Evolutionary conservation across 106 monocot species (phyloP).

Genomic region (Dendrobium officinale): DNA sequence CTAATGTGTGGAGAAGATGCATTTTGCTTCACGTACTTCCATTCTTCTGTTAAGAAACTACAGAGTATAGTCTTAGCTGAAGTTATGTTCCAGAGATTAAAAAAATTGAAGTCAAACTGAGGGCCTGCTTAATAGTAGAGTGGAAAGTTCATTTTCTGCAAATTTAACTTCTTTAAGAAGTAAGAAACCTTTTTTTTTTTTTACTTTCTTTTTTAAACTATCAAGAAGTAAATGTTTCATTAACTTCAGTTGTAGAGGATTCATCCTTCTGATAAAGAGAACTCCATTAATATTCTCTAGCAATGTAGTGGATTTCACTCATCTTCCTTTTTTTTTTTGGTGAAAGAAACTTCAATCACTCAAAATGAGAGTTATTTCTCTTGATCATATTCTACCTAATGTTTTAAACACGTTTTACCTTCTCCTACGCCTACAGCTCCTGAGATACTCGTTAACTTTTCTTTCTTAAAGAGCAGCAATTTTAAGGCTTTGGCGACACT

Average conservation of each 20-base stretch:
- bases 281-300: too few species aligned
- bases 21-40: slow-evolving; percentile 47
- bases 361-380: too few species aligned
- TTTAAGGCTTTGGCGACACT: too few species aligned
- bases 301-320: too few species aligned
- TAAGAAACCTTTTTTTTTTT: not conserved
- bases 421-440: too few species aligned
- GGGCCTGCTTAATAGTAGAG: not conserved
- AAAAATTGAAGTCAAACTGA: not conserved
- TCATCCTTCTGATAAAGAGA: too few species aligned
- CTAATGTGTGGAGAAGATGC: slow-evolving; percentile 32
- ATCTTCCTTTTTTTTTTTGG: too few species aligned
- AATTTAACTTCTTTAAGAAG: not conserved
- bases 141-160: not conserved
- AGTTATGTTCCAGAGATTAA: not conserved
- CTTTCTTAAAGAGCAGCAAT: too few species aligned
- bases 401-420: too few species aligned
- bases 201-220: not conserved
- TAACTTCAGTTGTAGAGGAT: not conserved
- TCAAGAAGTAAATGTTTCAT: not conserved
- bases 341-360: too few species aligned
- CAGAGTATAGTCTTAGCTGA: slow-evolving; percentile 9
- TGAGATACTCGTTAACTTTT: too few species aligned
- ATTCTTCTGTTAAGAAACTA: slow-evolving; percentile 81
- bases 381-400: too few species aligned